Evolutionary conservation across 257 asterid species (phyloP), one percentile per base, ranked within the genome.

Genomic region (Salvia splendens): DNA sequence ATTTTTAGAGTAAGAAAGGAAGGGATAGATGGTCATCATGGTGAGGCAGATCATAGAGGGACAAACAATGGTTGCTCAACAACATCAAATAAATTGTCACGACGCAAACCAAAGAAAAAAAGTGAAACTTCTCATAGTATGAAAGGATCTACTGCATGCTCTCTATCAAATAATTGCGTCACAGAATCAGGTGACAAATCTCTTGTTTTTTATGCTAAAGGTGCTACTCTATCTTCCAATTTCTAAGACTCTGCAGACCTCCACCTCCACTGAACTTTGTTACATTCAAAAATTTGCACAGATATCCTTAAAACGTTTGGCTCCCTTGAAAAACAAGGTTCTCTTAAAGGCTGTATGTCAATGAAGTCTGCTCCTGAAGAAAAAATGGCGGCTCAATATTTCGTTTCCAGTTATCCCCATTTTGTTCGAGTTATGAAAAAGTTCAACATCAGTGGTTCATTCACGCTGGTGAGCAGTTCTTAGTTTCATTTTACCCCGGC

Each of bases 351-450:
- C n/a, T 92, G 95, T 54, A 76, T 92, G 80, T 85, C 96, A 36
- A 75, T 89, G 85, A 92, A 92, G 79, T 89, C 95, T 7, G 95
- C 82, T 16, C 98, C 98, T 17, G 96, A 89, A 84, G 98, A 92
- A 75, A 92, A 89, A 85, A 78, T 87, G 40, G 98, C 95, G 60
- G 98, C 95, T 42, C 82, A 83, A 61, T 77, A 80, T 73, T 92
- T 92, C 58, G 77, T 76, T 63, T 92, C 98, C 32, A 82, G 74
- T 75, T 85, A 79, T 73, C 98, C 98, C 36, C 89, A 87, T 79
- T 92, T 92, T 69, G 95, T 92, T 64, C 82, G 91, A 74, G 73
- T 87, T 68, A 92, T 92, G 98, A 92, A 92, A 68, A 89, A 87
- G 83, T 92, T 92, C 78, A 92, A 92, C 78, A 64, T 89, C 75